These are phyloP conservation scores for Suhomyces bokatorum DNA, from an alignment of 1,139 yeast species.

Conservation along the genomic window DNA sequence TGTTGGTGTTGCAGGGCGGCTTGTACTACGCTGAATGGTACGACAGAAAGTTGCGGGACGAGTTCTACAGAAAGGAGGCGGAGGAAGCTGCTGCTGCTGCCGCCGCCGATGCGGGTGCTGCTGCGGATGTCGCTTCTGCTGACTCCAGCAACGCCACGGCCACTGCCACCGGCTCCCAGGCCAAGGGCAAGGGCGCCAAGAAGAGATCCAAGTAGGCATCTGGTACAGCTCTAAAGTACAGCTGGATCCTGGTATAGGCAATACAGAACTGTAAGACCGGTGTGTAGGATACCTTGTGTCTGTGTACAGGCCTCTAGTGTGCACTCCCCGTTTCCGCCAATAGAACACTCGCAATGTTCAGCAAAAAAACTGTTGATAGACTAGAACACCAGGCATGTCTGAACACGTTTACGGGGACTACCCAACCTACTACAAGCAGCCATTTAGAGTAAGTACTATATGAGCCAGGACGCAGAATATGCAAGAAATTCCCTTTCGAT, in stretches of 20 bases:
- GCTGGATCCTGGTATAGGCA: neutral
- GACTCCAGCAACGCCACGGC: constrained; percentile 11
- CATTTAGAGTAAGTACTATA: constrained; percentile 54
- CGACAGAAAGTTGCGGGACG: constrained; percentile 55
- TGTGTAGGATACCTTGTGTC: too few species aligned
- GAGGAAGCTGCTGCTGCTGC: constrained; percentile 22
- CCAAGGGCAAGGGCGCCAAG: constrained; percentile 16
- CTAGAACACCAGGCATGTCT: constrained; percentile 17
- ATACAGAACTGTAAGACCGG: too few species aligned
- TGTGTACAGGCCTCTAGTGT: too few species aligned
- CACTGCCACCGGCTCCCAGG: constrained; percentile 15
- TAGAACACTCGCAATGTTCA: constrained; percentile 9
- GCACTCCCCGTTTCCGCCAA: constrained; percentile 8
- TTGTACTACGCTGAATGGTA: constrained; percentile 87
- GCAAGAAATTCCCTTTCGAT: neutral
- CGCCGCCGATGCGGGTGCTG: constrained; percentile 11
- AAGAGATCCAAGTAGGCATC: constrained; percentile 15
- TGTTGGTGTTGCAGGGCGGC: constrained; percentile 80
- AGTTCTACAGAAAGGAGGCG: constrained; percentile 50
- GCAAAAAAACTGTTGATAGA: constrained; percentile 8
- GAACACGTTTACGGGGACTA: constrained; percentile 52
- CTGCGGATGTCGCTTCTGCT: constrained; percentile 10
- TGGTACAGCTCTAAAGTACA: too few species aligned
- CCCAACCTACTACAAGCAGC: constrained; percentile 63
- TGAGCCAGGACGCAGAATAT: neutral